Evolutionary conservation across 768 basidiomycete species (phyloP).

Genomic region (Rhodocollybia butyracea): DNA sequence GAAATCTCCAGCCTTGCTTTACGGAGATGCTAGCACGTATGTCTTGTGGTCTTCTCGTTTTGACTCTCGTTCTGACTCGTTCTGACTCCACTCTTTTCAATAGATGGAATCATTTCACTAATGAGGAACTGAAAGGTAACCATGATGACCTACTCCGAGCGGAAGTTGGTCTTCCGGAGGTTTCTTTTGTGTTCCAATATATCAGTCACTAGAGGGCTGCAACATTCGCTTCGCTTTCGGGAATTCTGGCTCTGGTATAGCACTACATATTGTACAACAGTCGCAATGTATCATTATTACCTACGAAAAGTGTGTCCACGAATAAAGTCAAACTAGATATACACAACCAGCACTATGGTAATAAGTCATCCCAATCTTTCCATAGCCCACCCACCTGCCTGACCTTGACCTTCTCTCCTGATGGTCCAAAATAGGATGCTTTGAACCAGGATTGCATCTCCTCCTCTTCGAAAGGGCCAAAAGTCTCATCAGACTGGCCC

Average conservation of each 20-base stretch:
- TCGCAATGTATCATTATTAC: constrained; percentile 1
- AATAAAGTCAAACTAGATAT: too few relatives aligned
- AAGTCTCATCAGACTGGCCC: constrained; percentile 47
- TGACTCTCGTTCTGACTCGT: too few relatives aligned
- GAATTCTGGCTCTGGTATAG: neutral
- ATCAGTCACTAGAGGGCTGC: constrained; percentile 65
- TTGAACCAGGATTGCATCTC: constrained; percentile 80
- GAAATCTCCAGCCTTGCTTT: constrained; percentile 84
- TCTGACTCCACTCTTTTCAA: neutral
- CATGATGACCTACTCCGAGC: constrained; percentile 95
- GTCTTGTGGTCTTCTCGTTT: constrained; percentile 35
- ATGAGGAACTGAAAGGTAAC: constrained; percentile 80
- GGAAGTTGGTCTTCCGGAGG: constrained; percentile 77
- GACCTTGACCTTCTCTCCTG: constrained; percentile 77
- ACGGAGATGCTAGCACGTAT: constrained; percentile 97
- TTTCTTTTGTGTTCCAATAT: constrained; percentile 96
- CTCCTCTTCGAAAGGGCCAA: constrained; percentile 79
- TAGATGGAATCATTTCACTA: constrained; percentile 98
- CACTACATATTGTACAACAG: neutral
- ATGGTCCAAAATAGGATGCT: constrained; percentile 76
- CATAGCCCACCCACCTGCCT: constrained; percentile 67
- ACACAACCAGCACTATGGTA: constrained; percentile 34
- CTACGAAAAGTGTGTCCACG: too few relatives aligned
- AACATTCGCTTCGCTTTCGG: neutral
- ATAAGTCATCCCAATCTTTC: constrained; percentile 67